A percentile compares a stretch with the other conserved stretches of the same genome.
Conservation (phyloP, 345 rosid genomes). For the Rhodamnia rubescens region DNA sequence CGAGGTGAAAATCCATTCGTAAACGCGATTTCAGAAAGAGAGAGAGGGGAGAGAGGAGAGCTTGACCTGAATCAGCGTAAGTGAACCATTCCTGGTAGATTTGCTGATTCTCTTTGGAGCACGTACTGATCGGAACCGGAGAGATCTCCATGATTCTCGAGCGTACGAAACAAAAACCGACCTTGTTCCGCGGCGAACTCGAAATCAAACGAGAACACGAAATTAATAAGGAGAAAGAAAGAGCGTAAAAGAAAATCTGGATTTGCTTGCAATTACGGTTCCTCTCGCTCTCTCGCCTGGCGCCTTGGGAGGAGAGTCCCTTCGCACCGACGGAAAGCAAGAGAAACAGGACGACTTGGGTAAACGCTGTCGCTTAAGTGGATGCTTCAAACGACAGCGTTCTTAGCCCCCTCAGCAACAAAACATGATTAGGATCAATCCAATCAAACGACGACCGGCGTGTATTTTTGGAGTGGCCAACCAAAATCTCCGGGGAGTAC, state of each 20-base stretch:
- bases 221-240: not conserved
- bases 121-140: constrained; percentile 44
- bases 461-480: not conserved
- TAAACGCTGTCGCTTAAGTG: not conserved
- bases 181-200: not conserved
- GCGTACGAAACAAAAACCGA: not conserved
- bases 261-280: not conserved
- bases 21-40: not conserved
- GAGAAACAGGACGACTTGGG: not conserved
- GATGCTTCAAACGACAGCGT: not conserved
- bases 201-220: not conserved
- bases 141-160: constrained; percentile 54
- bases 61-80: constrained; percentile 72
- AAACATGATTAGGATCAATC: not conserved
- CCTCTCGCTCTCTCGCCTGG: not conserved
- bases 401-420: not conserved
- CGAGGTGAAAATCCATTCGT: not conserved
- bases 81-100: constrained; percentile 86
- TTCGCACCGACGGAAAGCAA: not conserved
- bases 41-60: not conserved
- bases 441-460: not conserved
- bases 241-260: no score
- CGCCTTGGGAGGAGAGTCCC: not conserved
- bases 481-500: not conserved
- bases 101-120: constrained; percentile 68